phyloP scores from a whole-genome alignment of 441 rosid species.

The Corymbia calophylla region DNA sequence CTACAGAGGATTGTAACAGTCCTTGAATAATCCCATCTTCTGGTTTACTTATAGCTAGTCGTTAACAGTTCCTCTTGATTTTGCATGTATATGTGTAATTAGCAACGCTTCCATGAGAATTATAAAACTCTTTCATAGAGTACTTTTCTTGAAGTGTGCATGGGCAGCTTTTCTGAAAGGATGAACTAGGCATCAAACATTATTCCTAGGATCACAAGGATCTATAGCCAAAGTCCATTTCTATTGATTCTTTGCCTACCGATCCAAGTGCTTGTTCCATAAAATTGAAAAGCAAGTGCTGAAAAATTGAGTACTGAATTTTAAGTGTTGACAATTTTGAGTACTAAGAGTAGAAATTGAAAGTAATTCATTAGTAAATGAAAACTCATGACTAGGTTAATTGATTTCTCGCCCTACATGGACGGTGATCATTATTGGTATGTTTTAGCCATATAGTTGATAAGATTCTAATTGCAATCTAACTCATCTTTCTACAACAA shows the following conservation, averaged over 20 bases:
- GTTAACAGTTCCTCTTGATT: not conserved
- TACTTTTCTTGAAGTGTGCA: not conserved
- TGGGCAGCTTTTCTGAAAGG: not conserved
- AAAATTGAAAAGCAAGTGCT: not conserved
- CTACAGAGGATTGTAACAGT: not conserved
- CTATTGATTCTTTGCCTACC: not conserved
- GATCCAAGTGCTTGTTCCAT: not conserved
- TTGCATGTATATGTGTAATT: not conserved
- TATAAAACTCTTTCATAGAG: not conserved
- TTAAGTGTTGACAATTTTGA: not conserved
- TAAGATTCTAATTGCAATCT: not conserved
- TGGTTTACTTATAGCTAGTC: not conserved
- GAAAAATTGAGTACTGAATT: not conserved
- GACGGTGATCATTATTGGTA: fast-evolving
- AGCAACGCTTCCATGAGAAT: not conserved
- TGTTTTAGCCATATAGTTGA: not conserved
- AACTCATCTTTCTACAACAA: not conserved
- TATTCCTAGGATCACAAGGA: not conserved
- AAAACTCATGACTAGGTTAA: not conserved
- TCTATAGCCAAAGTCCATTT: not conserved
- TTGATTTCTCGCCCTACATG: not conserved
- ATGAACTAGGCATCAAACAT: not conserved
- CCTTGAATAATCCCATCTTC: not conserved
- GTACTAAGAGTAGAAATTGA: not conserved
- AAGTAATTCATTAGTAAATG: not conserved